These are phyloP conservation scores for Falciphora oryzae DNA, from an alignment of 2,329 filamentous ascomycete species.

Conservation along the genomic window DNA sequence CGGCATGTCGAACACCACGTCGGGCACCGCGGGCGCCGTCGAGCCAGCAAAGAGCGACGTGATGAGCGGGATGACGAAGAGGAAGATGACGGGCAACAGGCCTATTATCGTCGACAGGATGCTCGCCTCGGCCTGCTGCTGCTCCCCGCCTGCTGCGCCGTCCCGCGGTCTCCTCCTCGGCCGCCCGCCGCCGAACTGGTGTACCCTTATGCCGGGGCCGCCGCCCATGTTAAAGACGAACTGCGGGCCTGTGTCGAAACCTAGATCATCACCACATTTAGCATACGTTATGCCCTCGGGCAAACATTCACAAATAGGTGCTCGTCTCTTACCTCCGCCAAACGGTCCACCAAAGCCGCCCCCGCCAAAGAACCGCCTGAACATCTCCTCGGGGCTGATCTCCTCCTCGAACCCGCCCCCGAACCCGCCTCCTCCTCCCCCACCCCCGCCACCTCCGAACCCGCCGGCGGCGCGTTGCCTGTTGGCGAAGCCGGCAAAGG, in stretches of 20 bases:
- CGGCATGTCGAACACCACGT: constrained; percentile 69
- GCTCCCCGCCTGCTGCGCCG: constrained; percentile 42
- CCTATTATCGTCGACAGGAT: constrained; percentile 58
- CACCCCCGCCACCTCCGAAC: constrained; percentile 38
- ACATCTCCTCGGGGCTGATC: constrained; percentile 93
- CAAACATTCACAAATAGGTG: neutral
- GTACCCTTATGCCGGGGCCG: constrained; percentile 84
- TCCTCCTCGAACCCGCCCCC: constrained; percentile 70
- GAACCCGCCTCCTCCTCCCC: constrained; percentile 48
- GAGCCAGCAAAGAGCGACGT: constrained; percentile 68
- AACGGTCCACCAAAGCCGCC: constrained; percentile 51
- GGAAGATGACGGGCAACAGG: constrained; percentile 79
- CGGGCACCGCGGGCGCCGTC: constrained; percentile 52
- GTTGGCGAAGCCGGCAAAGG: constrained; percentile 57
- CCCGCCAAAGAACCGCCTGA: constrained; percentile 91
- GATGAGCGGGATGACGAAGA: constrained; percentile 81
- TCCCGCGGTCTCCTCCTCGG: constrained; percentile 68
- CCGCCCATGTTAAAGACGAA: constrained; percentile 96
- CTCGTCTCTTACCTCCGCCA: constrained; percentile 5
- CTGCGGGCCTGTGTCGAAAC: constrained; percentile 72
- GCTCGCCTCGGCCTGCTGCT: constrained; percentile 43
- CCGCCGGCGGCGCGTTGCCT: constrained; percentile 34
- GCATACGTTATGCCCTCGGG: neutral
- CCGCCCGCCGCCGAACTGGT: constrained; percentile 82
- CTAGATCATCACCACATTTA: constrained; percentile 24